phyloP scores from a whole-genome alignment of 495 filamentous ascomycete species.

The Xanthoparmelia taractica region DNA sequence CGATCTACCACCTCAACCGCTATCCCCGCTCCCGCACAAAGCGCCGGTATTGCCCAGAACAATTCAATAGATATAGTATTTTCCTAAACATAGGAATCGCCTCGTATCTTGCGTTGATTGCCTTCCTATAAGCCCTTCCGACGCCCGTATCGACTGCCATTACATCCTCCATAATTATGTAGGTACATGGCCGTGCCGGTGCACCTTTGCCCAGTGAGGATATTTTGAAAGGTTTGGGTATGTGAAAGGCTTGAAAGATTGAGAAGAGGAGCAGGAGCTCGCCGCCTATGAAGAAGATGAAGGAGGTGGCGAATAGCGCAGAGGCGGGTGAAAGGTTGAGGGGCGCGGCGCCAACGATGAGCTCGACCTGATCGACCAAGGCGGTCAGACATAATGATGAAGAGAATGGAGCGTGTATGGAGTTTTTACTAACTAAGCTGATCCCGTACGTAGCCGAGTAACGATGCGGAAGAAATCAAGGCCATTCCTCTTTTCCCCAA shows the following conservation, averaged over 20 bases:
- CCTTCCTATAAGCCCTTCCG: constrained; percentile 58
- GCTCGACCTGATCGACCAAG: constrained; percentile 32
- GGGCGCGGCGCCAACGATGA: constrained; percentile 40
- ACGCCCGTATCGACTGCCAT: constrained; percentile 70
- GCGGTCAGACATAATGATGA: neutral
- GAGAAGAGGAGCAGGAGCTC: constrained; percentile 48
- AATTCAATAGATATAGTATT: constrained; percentile 65
- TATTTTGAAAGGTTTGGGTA: constrained; percentile 58
- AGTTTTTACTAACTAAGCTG: constrained; percentile 30
- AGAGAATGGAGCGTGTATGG: neutral
- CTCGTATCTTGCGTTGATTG: constrained; percentile 58
- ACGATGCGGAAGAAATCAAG: constrained; percentile 59
- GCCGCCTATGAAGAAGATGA: constrained; percentile 53
- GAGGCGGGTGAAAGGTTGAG: constrained; percentile 43
- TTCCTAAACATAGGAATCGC: constrained; percentile 61
- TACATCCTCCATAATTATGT: constrained; percentile 73
- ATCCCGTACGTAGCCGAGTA: constrained; percentile 45
- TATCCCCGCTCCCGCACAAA: constrained; percentile 48
- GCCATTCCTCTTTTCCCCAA: constrained; percentile 19
- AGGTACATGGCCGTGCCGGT: constrained; percentile 59
- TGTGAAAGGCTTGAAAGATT: constrained; percentile 36
- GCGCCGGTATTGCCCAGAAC: constrained; percentile 63
- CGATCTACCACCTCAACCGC: constrained; percentile 57
- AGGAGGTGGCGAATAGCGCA: constrained; percentile 53
- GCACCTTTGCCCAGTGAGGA: constrained; percentile 64